A percentile compares a stretch with the other conserved stretches of the same genome.
Conservation (phyloP, 2,329 filamentous ascomycete genomes). For the Hymenoscyphus infarciens region DNA sequence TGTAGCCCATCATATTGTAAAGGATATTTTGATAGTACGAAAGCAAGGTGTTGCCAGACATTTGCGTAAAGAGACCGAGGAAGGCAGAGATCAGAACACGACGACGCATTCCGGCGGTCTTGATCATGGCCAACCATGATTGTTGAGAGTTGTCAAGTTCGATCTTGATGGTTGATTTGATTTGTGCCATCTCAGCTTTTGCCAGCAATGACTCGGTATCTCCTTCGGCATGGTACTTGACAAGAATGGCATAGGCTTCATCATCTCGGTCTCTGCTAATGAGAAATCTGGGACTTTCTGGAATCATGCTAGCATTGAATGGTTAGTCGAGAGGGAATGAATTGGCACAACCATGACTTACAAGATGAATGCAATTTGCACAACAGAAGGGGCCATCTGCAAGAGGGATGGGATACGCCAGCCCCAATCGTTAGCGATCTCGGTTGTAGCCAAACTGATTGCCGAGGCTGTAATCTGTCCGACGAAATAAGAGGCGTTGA, state of each 20-base stretch:
- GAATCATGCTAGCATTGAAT: constrained; percentile 39
- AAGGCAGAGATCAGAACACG: constrained; percentile 47
- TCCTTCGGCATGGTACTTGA: constrained; percentile 50
- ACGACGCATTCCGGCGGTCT: constrained; percentile 46
- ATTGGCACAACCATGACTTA: constrained; percentile 13
- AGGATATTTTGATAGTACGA: constrained; percentile 48
- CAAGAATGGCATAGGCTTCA: constrained; percentile 52
- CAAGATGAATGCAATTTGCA: constrained; percentile 27
- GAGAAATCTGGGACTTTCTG: constrained; percentile 55
- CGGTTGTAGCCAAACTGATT: constrained; percentile 43
- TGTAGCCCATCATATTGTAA: constrained; percentile 45
- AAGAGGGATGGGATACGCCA: constrained; percentile 43
- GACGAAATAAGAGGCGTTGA: constrained; percentile 52
- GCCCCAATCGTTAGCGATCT: constrained; percentile 39
- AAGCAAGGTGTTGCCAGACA: constrained; percentile 45
- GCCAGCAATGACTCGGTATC: constrained; percentile 49
- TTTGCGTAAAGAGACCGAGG: constrained; percentile 51
- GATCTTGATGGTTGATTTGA: constrained; percentile 51
- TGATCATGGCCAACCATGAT: constrained; percentile 50
- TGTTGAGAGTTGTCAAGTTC: constrained; percentile 51
- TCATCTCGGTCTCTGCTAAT: constrained; percentile 54
- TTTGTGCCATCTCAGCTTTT: constrained; percentile 57
- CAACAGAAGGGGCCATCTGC: constrained; percentile 33
- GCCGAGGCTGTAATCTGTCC: constrained; percentile 43
- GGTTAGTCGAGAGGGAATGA: constrained; percentile 8